A percentile compares a stretch with the other conserved stretches of the same genome.
These are phyloP conservation scores for Amaranthus palmeri DNA, from an alignment of 148 eudicot genomes.

Conservation along the genomic window DNA sequence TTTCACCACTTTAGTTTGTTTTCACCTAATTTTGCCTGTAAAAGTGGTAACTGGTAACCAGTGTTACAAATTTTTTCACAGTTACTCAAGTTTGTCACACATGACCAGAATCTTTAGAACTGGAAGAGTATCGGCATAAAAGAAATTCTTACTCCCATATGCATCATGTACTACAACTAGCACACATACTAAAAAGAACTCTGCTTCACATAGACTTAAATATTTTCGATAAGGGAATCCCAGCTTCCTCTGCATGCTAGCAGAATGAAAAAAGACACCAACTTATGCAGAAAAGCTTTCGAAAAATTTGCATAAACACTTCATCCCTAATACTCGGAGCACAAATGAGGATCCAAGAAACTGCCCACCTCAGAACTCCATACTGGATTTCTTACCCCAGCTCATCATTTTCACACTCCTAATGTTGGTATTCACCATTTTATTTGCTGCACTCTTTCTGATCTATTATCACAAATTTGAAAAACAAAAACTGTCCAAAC, in stretches of 20 bases:
- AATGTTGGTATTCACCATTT: not conserved
- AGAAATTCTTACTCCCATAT: not conserved
- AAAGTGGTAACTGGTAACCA: no score
- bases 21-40: no score
- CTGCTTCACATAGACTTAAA: not conserved
- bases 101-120: not conserved
- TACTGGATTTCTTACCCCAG: not conserved
- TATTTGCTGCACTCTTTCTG: not conserved
- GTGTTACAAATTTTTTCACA: no score
- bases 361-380: not conserved
- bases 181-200: not conserved
- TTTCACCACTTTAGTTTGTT: no score
- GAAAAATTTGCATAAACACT: not conserved
- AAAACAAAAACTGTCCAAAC: no score
- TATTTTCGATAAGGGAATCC: not conserved
- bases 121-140: not conserved
- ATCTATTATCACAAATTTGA: not conserved
- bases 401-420: not conserved
- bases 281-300: not conserved
- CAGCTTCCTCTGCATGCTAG: not conserved
- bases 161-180: not conserved
- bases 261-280: not conserved
- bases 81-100: not conserved
- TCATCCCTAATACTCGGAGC: not conserved
- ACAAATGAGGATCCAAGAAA: not conserved